phyloP scores from a whole-genome alignment of 768 basidiomycete species.

The Podaxis carcinomalis region DNA sequence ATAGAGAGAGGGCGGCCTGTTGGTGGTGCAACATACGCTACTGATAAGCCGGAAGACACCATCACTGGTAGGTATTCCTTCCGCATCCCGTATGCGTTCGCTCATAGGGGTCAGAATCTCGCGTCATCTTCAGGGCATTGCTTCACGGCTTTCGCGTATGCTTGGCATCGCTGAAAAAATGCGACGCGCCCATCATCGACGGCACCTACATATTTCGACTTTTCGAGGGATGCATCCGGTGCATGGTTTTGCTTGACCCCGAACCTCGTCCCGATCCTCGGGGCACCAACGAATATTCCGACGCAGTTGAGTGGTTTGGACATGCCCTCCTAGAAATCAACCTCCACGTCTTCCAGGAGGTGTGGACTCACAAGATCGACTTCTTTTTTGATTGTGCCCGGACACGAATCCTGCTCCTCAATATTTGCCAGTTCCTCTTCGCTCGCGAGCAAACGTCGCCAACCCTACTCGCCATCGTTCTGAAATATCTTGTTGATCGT shows the following conservation, averaged over 20 bases:
- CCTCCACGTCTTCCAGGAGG: conserved; percentile 90
- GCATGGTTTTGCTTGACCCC: conserved; percentile 79
- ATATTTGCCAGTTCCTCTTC: conserved; percentile 82
- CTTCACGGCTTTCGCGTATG: conserved; percentile 85
- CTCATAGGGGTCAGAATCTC: conserved; percentile 57
- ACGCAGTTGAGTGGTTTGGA: conserved; percentile 83
- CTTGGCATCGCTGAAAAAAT: conserved; percentile 71
- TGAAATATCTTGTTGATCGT: conserved; percentile 79
- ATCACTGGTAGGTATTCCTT: conserved; percentile 56
- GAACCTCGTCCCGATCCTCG: conserved; percentile 38
- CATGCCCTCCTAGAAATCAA: conserved; percentile 79
- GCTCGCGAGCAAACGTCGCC: conserved; percentile 71
- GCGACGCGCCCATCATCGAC: conserved; percentile 75
- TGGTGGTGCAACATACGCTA: conserved; percentile 67
- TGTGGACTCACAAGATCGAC: conserved; percentile 90
- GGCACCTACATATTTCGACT: conserved; percentile 84
- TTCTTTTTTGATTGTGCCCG: conserved; percentile 82
- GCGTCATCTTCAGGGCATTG: conserved; percentile 82
- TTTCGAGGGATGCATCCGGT: conserved; percentile 80
- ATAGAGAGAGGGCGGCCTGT: conserved; percentile 89
- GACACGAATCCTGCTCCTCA: conserved; percentile 74
- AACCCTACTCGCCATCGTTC: conserved; percentile 82
- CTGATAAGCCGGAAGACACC: conserved; percentile 80
- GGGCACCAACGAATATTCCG: conserved; percentile 50
- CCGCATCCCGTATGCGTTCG: conserved; percentile 4